A percentile compares a stretch with the other conserved stretches of the same genome.
These are phyloP conservation scores for Rhizophagus sp. DNA, from an alignment of 192 early-diverging fungal species.

Conservation along the genomic window DNA sequence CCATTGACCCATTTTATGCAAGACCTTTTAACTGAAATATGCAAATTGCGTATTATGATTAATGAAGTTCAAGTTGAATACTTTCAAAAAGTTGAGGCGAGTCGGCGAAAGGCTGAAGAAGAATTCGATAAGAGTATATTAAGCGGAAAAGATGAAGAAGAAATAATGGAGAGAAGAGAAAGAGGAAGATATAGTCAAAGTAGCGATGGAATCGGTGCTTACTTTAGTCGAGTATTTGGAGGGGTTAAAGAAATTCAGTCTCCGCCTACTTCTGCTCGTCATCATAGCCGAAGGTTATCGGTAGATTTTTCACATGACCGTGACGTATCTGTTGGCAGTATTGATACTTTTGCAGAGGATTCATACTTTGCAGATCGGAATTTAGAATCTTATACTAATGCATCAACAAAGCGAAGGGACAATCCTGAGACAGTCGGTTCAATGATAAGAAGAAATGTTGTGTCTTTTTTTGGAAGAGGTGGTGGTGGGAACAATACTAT, in stretches of 20 bases:
- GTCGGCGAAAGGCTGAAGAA: constrained; percentile 50
- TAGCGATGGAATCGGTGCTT: constrained; percentile 26
- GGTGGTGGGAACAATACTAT: not conserved
- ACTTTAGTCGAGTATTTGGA: constrained; percentile 32
- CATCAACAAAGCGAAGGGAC: constrained; percentile 22
- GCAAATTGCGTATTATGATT: constrained; percentile 51
- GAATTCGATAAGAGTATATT: constrained; percentile 37
- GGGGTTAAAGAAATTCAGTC: constrained; percentile 18
- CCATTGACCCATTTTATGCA: constrained; percentile 47
- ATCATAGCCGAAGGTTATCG: constrained; percentile 27
- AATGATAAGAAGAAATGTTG: constrained; percentile 6
- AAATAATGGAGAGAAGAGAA: not conserved
- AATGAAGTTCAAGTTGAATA: constrained; percentile 64
- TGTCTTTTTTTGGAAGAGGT: constrained; percentile 24
- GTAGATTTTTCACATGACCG: constrained; percentile 30
- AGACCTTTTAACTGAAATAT: constrained; percentile 51
- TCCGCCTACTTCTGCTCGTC: not conserved
- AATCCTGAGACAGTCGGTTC: constrained; percentile 23
- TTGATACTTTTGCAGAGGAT: constrained; percentile 33
- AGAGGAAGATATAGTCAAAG: not conserved
- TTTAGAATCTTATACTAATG: constrained; percentile 12
- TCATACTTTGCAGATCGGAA: constrained; percentile 27
- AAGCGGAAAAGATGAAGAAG: constrained; percentile 4
- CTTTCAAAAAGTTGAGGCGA: constrained; percentile 57
- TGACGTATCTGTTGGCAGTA: constrained; percentile 29